phyloP scores from a whole-genome alignment of 169 alveolate genomes.

The Ichthyophthirius multifiliis region DNA sequence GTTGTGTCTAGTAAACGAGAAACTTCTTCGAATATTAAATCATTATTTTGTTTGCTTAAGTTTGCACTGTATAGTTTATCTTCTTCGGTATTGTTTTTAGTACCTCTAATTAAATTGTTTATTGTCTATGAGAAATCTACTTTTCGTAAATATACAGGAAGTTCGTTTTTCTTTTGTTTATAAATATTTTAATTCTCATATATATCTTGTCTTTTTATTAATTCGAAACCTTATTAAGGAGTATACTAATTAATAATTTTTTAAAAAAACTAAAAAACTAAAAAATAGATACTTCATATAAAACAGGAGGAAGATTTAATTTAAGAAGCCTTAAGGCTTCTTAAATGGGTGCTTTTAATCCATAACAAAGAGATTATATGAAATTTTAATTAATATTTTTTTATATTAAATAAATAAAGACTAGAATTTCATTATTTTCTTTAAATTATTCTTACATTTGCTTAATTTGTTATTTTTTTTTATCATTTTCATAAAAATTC shows the following conservation, averaged over 20 bases:
- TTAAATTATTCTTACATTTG: neutral
- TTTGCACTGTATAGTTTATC: slow-evolving; percentile 2
- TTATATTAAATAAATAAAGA: slow-evolving; percentile 38
- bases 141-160: slow-evolving; percentile 12
- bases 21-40: slow-evolving; percentile 58
- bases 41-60: slow-evolving; percentile 30
- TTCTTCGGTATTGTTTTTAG: slow-evolving; percentile 34
- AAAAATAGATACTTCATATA: neutral
- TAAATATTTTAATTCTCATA: slow-evolving; percentile 22
- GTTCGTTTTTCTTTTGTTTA: slow-evolving; percentile 1
- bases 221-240: slow-evolving; percentile 50
- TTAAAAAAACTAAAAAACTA: too few relatives aligned
- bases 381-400: slow-evolving; percentile 23
- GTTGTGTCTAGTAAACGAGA: slow-evolving; percentile 46
- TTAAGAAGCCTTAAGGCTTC: slow-evolving; percentile 43
- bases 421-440: neutral
- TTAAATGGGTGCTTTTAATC: slow-evolving; percentile 45
- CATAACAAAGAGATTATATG: slow-evolving; percentile 37
- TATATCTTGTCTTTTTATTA: slow-evolving; percentile 61
- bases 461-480: neutral
- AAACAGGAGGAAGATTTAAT: slow-evolving; percentile 19
- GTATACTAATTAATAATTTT: slow-evolving; percentile 6
- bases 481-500: neutral
- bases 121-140: slow-evolving; percentile 2
- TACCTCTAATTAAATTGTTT: slow-evolving; percentile 41